Evolutionary conservation across 345 rosid species (phyloP).

Genomic region (Reutealis trisperma): DNA sequence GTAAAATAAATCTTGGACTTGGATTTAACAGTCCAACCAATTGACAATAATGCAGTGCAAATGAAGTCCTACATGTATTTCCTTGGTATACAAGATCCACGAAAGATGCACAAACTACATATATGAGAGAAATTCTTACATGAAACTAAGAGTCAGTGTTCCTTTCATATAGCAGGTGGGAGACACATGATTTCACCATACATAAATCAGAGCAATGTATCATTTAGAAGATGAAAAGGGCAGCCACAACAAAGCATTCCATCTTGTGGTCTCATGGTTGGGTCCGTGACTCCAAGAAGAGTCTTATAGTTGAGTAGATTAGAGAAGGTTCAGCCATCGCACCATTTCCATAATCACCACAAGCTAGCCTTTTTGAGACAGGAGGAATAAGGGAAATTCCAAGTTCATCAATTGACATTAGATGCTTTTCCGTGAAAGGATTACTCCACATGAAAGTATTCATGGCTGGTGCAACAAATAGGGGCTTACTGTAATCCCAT

Average conservation of each 20-base stretch:
- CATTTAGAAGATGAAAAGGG: neutral
- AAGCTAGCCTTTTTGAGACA: slow-evolving; percentile 74
- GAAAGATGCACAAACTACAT: neutral
- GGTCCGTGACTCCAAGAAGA: slow-evolving; percentile 62
- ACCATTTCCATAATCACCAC: slow-evolving; percentile 88
- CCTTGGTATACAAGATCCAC: neutral
- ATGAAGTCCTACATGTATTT: neutral
- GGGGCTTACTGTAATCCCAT: slow-evolving; percentile 85
- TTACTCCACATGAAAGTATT: slow-evolving; percentile 92
- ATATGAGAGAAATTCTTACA: neutral
- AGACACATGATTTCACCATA: neutral
- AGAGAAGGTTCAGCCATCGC: slow-evolving; percentile 91
- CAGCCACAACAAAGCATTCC: neutral
- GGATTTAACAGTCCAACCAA: neutral
- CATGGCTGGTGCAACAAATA: slow-evolving; percentile 87
- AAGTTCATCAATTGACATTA: slow-evolving; percentile 76
- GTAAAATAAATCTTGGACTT: neutral
- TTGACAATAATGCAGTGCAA: neutral
- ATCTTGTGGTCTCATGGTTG: slow-evolving; percentile 30
- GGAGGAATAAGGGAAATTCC: slow-evolving; percentile 89
- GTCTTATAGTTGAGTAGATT: slow-evolving; percentile 75
- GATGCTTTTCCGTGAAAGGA: slow-evolving; percentile 87
- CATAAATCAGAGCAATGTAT: neutral
- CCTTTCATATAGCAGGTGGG: neutral
- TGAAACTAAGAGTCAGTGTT: neutral